These are phyloP conservation scores for Eucalyptus shirleyi DNA, from an alignment of 345 rosid species.

Conservation along the genomic window DNA sequence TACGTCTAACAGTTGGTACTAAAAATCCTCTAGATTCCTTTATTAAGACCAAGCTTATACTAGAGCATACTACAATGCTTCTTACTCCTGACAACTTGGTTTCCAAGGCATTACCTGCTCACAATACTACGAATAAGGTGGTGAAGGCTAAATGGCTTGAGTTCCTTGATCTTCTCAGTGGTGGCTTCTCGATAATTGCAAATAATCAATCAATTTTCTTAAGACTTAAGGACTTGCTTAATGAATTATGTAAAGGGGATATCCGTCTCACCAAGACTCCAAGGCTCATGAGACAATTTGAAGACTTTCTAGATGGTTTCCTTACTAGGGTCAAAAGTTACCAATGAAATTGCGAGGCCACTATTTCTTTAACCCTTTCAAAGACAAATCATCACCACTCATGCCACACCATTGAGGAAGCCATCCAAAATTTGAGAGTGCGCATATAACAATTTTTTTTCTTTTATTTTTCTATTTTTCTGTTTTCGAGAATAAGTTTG, in stretches of 20 bases:
- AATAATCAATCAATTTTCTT: neutral
- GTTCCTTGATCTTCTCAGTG: neutral
- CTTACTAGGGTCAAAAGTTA: neutral
- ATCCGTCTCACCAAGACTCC: neutral
- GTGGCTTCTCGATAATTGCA: neutral
- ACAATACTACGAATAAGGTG: neutral
- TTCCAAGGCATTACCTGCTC: neutral
- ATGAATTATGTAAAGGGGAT: neutral
- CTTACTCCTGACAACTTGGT: neutral
- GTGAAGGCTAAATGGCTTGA: neutral
- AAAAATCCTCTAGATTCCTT: neutral
- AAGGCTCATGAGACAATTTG: neutral
- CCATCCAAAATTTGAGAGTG: neutral
- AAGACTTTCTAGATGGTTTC: neutral
- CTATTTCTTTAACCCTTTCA: neutral
- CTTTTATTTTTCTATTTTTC: too few species aligned
- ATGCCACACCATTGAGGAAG: neutral
- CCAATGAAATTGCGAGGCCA: neutral
- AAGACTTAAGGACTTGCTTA: neutral
- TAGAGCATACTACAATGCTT: neutral
- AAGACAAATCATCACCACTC: neutral
- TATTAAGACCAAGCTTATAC: neutral
- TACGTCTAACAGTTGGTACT: neutral
- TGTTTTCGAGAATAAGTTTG: too few species aligned
- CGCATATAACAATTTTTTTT: too few species aligned